A percentile compares a stretch with the other conserved stretches of the same genome.
These are phyloP conservation scores for Omphalotus olearius DNA, from an alignment of 1,284 basidiomycete species.

Conservation along the genomic window DNA sequence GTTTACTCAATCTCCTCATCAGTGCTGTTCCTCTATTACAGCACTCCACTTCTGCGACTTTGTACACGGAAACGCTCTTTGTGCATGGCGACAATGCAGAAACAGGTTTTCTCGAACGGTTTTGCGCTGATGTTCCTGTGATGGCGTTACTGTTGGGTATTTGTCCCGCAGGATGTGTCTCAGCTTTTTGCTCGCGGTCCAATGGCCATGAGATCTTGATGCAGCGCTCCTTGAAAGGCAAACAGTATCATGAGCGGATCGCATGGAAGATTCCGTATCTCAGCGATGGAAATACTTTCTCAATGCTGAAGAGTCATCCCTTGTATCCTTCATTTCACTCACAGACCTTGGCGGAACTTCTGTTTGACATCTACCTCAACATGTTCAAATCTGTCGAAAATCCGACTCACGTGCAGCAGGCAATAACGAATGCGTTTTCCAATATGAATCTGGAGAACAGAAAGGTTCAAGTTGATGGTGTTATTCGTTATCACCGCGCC, in stretches of 20 bases:
- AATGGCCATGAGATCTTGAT: constrained; percentile 33
- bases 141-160: constrained; percentile 38
- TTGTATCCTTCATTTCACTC: constrained; percentile 21
- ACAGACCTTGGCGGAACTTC: constrained; percentile 30
- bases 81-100: constrained; percentile 21
- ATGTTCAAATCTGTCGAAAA: constrained; percentile 41
- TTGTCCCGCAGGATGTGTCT: constrained; percentile 33
- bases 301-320: too few species aligned
- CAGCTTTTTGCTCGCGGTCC: constrained; percentile 36
- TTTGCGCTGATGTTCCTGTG: constrained; percentile 34
- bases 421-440: neutral
- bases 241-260: constrained; percentile 35
- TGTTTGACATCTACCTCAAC: constrained; percentile 42
- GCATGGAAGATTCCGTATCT: constrained; percentile 33
- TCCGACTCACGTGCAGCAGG: constrained; percentile 10
- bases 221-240: constrained; percentile 7
- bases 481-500: constrained; percentile 39
- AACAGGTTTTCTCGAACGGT: constrained; percentile 25
- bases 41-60: constrained; percentile 22
- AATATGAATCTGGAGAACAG: too few species aligned
- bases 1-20: constrained; percentile 45
- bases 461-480: constrained; percentile 13
- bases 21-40: constrained; percentile 32
- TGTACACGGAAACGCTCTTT: constrained; percentile 42
- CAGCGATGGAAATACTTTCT: neutral